A percentile compares a stretch with the other conserved stretches of the same genome.
These are phyloP conservation scores for Ascochyta fabae DNA, from an alignment of 2,329 filamentous ascomycete species.

Conservation along the genomic window DNA sequence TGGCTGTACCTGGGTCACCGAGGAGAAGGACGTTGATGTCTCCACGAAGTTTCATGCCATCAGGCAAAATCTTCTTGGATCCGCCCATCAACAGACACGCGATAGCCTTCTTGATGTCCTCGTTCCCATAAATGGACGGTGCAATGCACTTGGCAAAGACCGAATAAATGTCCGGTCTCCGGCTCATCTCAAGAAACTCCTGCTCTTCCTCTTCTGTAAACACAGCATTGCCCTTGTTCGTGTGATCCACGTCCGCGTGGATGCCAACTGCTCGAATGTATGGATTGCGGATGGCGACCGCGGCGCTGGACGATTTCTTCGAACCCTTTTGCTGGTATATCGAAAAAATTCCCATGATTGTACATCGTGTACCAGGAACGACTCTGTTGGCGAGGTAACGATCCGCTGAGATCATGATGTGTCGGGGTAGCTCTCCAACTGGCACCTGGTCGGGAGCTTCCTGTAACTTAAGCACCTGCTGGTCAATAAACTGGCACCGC, in stretches of 20 bases:
- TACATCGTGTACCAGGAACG: slow-evolving; percentile 92
- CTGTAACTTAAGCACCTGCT: slow-evolving; percentile 97
- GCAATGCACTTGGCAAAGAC: slow-evolving; percentile 91
- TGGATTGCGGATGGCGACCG: slow-evolving; percentile 93
- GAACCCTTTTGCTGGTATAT: slow-evolving; percentile 94
- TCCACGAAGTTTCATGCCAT: slow-evolving; percentile 96
- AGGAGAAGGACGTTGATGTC: slow-evolving; percentile 98
- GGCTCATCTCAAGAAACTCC: slow-evolving; percentile 90
- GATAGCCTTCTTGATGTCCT: slow-evolving; percentile 97
- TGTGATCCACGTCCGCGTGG: slow-evolving; percentile 87
- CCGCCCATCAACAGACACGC: slow-evolving; percentile 91
- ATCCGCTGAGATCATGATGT: slow-evolving; percentile 96
- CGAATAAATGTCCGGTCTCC: slow-evolving; percentile 89
- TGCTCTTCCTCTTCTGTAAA: slow-evolving; percentile 98
- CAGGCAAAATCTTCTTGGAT: slow-evolving; percentile 95
- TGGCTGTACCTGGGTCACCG: slow-evolving; percentile 96
- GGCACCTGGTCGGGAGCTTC: slow-evolving; percentile 97
- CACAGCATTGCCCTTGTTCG: slow-evolving; percentile 79
- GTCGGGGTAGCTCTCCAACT: slow-evolving; percentile 91
- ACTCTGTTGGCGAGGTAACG: slow-evolving; percentile 94
- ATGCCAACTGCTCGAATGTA: slow-evolving; percentile 94
- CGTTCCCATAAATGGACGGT: slow-evolving; percentile 95
- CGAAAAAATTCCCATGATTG: slow-evolving; percentile 95
- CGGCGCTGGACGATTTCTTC: slow-evolving; percentile 76
- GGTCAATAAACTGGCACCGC: slow-evolving; percentile 92